Evolutionary conservation across 169 alveolate genomes (phyloP).

Genomic region (Cyclospora cayetanensis): DNA sequence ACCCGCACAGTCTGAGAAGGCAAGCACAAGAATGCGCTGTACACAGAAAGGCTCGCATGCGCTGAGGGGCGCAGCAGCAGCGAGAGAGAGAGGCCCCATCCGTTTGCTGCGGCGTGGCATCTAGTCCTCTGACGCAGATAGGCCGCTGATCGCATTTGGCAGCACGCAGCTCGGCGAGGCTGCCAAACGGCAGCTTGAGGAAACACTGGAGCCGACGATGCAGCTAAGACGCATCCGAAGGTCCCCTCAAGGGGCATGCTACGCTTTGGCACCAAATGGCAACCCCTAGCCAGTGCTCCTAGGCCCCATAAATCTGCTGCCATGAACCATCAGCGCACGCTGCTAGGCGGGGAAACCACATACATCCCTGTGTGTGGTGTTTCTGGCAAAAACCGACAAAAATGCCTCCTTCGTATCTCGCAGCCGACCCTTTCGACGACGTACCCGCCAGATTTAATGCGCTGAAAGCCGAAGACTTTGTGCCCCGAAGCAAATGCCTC

Average conservation of each 20-base stretch:
- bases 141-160: not conserved
- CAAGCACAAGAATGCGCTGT: not conserved
- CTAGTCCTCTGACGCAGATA: not conserved
- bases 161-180: not conserved
- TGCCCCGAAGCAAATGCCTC: slow-evolving; percentile 72
- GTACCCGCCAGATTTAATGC: slow-evolving; percentile 57
- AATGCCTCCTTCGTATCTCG: no score
- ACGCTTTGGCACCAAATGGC: no score
- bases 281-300: no score
- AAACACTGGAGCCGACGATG: no score
- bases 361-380: no score
- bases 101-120: not conserved
- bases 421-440: no score
- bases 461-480: slow-evolving; percentile 72
- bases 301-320: no score
- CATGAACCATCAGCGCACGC: no score
- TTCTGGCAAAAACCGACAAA: no score
- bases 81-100: not conserved
- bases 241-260: no score
- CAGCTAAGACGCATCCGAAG: no score
- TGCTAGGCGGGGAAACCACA: no score
- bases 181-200: not conserved
- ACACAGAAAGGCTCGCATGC: not conserved
- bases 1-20: slow-evolving; percentile 54
- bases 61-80: not conserved